Percentiles rank a stretch among this genome's conserved stretches.
Evolutionary conservation across 768 basidiomycete species (phyloP).

Genomic region (Boletellus sp.): DNA sequence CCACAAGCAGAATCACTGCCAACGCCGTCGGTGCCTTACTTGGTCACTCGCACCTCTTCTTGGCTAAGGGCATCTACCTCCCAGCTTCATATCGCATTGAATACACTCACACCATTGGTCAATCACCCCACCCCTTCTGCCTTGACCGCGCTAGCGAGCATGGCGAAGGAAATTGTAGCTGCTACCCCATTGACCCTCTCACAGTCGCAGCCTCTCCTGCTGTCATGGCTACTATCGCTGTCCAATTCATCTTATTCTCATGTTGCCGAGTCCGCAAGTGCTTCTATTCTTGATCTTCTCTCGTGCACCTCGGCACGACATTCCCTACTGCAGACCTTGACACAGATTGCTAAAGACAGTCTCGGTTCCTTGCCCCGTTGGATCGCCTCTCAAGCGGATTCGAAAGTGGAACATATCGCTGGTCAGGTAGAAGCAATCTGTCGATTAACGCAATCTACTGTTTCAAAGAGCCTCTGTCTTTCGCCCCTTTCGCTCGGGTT

Average conservation of each 20-base stretch:
- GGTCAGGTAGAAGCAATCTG: constrained; percentile 71
- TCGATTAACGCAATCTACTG: constrained; percentile 33
- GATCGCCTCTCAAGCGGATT: constrained; percentile 65
- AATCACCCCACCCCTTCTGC: constrained; percentile 70
- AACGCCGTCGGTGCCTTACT: constrained; percentile 36
- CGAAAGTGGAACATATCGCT: constrained; percentile 67
- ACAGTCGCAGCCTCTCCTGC: constrained; percentile 59
- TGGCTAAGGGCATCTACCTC: constrained; percentile 83
- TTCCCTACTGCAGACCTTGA: constrained; percentile 51
- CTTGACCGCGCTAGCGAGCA: constrained; percentile 50
- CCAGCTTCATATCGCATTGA: constrained; percentile 81
- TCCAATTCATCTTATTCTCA: constrained; percentile 54
- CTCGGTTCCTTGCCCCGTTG: constrained; percentile 70
- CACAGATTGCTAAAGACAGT: constrained; percentile 60
- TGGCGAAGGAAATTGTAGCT: constrained; percentile 54
- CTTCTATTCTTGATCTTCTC: constrained; percentile 47
- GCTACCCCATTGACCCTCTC: constrained; percentile 61
- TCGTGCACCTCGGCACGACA: constrained; percentile 40
- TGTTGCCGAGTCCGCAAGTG: constrained; percentile 48
- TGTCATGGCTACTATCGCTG: constrained; percentile 72
- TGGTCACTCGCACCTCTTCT: constrained; percentile 58
- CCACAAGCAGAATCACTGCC: constrained; percentile 15
- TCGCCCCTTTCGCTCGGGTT: constrained; percentile 50
- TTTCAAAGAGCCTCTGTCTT: constrained; percentile 24
- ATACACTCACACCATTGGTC: constrained; percentile 65